phyloP scores from a whole-genome alignment of 2,329 filamentous ascomycete species.

The Leptoxyphium fumago region DNA sequence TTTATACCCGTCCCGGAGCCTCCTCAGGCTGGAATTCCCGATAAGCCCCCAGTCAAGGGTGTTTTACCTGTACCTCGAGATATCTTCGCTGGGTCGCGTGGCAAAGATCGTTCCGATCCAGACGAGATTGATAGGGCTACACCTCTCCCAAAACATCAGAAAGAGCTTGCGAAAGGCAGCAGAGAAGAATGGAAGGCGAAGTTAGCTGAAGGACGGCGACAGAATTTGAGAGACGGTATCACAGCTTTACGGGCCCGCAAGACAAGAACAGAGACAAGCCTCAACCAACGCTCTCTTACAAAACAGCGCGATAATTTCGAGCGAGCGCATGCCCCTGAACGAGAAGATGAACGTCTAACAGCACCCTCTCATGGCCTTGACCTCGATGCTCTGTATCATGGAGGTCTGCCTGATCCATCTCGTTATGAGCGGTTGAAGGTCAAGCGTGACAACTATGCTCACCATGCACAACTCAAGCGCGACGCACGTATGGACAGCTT shows the following conservation, averaged over 20 bases:
- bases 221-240: conserved; percentile 59
- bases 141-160: conserved; percentile 8
- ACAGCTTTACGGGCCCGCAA: conserved; percentile 54
- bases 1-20: conserved; percentile 72
- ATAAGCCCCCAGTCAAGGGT: conserved; percentile 48
- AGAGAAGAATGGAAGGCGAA: conserved; percentile 51
- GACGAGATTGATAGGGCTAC: conserved; percentile 10
- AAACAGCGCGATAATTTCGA: conserved; percentile 37
- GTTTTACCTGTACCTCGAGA: conserved; percentile 70
- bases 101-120: conserved; percentile 41
- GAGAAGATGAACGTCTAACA: conserved; percentile 64
- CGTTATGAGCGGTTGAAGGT: conserved; percentile 42
- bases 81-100: conserved; percentile 45
- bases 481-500: conserved; percentile 43
- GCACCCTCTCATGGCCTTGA: conserved; percentile 42
- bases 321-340: conserved; percentile 48
- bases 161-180: conserved; percentile 25
- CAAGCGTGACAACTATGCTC: conserved; percentile 12
- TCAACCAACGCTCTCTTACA: conserved; percentile 27
- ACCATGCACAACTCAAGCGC: conserved; percentile 8
- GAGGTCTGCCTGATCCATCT: conserved; percentile 42
- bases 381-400: conserved; percentile 18
- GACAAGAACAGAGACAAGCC: conserved; percentile 24
- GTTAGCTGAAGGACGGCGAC: conserved; percentile 57
- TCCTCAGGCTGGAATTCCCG: conserved; percentile 49